phyloP scores from a whole-genome alignment of 2,329 filamentous ascomycete genomes.

The Aspergillus versicolor region DNA sequence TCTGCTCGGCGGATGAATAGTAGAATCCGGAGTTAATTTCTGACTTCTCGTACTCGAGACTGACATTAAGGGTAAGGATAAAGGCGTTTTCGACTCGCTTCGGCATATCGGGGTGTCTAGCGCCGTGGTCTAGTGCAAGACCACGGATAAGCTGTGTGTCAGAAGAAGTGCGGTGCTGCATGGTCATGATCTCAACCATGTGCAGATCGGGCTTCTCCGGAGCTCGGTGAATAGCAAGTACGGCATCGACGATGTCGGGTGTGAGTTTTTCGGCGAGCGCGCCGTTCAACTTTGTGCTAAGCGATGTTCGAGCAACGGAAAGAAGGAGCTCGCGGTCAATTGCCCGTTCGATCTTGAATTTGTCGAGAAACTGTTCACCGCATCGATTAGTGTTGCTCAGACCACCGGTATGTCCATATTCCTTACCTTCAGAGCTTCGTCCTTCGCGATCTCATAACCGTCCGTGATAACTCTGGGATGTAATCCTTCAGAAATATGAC shows the following conservation, averaged over 20 bases:
- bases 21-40: slow-evolving; percentile 99
- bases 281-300: slow-evolving; percentile 91
- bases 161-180: slow-evolving; percentile 95
- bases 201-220: slow-evolving; percentile 93
- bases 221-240: slow-evolving; percentile 87
- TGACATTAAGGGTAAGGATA: slow-evolving; percentile 94
- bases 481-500: slow-evolving; percentile 94
- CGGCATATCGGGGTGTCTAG: slow-evolving; percentile 96
- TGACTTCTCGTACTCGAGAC: slow-evolving; percentile 96
- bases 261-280: slow-evolving; percentile 88
- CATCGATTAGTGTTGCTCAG: slow-evolving; percentile 1
- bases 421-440: slow-evolving; percentile 77
- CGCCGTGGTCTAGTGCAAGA: slow-evolving; percentile 89
- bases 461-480: slow-evolving; percentile 96
- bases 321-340: slow-evolving; percentile 93
- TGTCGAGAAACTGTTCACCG: slow-evolving; percentile 73
- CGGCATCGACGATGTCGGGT: slow-evolving; percentile 92
- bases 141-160: slow-evolving; percentile 96
- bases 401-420: neutral
- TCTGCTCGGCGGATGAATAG: slow-evolving; percentile 94
- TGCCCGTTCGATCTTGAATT: slow-evolving; percentile 84
- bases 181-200: slow-evolving; percentile 99
- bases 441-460: slow-evolving; percentile 95
- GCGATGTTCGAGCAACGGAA: slow-evolving; percentile 88
- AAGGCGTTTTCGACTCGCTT: slow-evolving; percentile 93